Evolutionary conservation across 2,329 filamentous ascomycete species (phyloP).

Genomic region (Stagonosporopsis cucurbitacearum): DNA sequence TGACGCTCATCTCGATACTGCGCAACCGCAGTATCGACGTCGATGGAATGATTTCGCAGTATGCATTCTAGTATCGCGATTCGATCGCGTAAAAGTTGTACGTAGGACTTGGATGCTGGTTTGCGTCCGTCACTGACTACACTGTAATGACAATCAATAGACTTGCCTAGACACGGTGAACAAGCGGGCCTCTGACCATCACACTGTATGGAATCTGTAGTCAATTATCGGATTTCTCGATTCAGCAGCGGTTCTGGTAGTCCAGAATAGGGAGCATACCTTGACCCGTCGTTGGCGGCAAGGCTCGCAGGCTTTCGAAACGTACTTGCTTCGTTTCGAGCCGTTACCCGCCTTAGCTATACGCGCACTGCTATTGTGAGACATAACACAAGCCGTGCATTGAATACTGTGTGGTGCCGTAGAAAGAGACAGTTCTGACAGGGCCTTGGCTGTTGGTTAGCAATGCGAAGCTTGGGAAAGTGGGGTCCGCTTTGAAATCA

Average conservation of each 20-base stretch:
- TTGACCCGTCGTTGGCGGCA: conserved; percentile 49
- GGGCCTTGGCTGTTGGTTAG: neutral
- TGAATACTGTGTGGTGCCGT: neutral
- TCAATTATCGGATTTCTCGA: neutral
- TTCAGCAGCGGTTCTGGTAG: neutral
- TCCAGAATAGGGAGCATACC: conserved; percentile 24
- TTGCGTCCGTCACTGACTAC: conserved; percentile 41
- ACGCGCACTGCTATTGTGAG: neutral
- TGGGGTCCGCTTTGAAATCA: neutral
- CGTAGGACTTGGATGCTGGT: conserved; percentile 47
- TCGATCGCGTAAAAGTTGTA: conserved; percentile 43
- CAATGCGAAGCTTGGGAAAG: neutral
- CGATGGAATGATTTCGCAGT: conserved; percentile 39
- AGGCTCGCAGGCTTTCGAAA: conserved; percentile 51
- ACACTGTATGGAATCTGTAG: conserved; percentile 32
- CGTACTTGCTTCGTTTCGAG: conserved; percentile 60
- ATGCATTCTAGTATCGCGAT: conserved; percentile 44
- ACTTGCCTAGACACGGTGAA: conserved; percentile 41
- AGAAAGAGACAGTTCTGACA: neutral
- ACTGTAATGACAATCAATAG: conserved; percentile 40
- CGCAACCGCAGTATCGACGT: conserved; percentile 36
- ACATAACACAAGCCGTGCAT: neutral
- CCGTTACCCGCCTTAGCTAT: conserved; percentile 39
- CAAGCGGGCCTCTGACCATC: conserved; percentile 42
- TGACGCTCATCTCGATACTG: neutral